Base-by-base conservation (phyloP, 139 green algal species). In the Chlorella sp. region DNA sequence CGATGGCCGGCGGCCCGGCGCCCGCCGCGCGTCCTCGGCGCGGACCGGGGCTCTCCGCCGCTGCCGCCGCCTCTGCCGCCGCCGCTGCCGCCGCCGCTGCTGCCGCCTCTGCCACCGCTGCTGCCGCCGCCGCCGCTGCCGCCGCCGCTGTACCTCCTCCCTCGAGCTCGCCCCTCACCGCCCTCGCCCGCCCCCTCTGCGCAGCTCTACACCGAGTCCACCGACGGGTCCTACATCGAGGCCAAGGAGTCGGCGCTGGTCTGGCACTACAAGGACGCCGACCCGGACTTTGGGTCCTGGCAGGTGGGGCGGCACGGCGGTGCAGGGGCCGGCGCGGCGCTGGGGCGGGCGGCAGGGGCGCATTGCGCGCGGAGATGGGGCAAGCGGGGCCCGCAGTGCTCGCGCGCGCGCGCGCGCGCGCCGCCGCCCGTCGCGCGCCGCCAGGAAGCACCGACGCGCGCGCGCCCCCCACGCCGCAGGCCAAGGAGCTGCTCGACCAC, bases 401-500 rank as follows among this genome's bases (percentile, higher is more conserved):
- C n/a, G n/a, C n/a, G n/a, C n/a, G n/a, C n/a, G n/a, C n/a, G n/a
- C n/a, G n/a, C n/a, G n/a, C n/a, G n/a, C n/a, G n/a, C n/a, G n/a
- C n/a, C n/a, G n/a, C n/a, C n/a, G n/a, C n/a, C n/a, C n/a, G n/a
- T n/a, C n/a, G n/a, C n/a, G n/a, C n/a, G n/a, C n/a, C n/a, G n/a
- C n/a, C n/a, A n/a, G n/a, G n/a, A n/a, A n/a, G n/a, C n/a, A n/a
- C n/a, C n/a, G n/a, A n/a, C n/a, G n/a, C n/a, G n/a, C n/a, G n/a
- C n/a, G n/a, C n/a, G n/a, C n/a, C n/a, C n/a, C n/a, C n/a, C n/a
- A n/a, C n/a, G n/a, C n/a, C n/a, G n/a, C n/a, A n/a, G 88, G 94
- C 94, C 77, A 99, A 99, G 90, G 96, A 99, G 91, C 86, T 99
- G 69, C 80, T 98, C 60, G 95, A 99, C 85, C 96, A 99, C 73